Base-by-base conservation (phyloP, 805 yeast species). In the Teunomyces atbi region DNA sequence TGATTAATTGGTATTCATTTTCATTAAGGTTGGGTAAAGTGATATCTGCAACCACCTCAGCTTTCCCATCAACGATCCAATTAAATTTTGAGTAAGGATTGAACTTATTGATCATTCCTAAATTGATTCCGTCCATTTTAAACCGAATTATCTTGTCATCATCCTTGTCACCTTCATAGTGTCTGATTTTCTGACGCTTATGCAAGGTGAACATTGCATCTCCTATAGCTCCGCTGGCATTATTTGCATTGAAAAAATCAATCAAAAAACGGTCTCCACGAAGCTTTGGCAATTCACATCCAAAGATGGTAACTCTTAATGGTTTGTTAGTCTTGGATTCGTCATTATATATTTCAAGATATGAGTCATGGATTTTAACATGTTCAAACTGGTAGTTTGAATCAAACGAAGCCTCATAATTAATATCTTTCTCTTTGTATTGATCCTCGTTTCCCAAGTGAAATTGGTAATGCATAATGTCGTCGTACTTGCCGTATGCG, bases 201-300 rank as follows among this genome's bases (percentile, higher is more conserved):
- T 86, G 94, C 18, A 87, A 74, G 0, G 90, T 84, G 65, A 86
- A 86, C 62, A 87, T 70, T 1, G 94, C 81, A 45, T 84, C 84
- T 57, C 86, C 84, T 11, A 86, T 71, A 0, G 91, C 80, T 0
- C 95, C 95, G 12, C 86, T 81, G 27, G 84, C 81, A 41, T 83
- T 81, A 46, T 75, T 74, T 11, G 90, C 88, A 59, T 82, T 83
- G 65, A 86, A 76, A 45, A 86, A 74, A 61, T 87, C 94, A 46
- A 82, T 66, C 36, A 84, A 64, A 23, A 83, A 55, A 72, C 85
- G 76, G 45, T 77, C 73, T 6, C 82, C 74, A 36, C 89, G 68
- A 33, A 87, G 60, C 50, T 73, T 77, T 6, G 86, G 83, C 49
- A 86, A 59, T 43, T 83, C 86, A 60, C 89, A 74, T 54, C 81